Conservation (phyloP, 2,329 filamentous ascomycete genomes). For the Fusarium siculi region DNA sequence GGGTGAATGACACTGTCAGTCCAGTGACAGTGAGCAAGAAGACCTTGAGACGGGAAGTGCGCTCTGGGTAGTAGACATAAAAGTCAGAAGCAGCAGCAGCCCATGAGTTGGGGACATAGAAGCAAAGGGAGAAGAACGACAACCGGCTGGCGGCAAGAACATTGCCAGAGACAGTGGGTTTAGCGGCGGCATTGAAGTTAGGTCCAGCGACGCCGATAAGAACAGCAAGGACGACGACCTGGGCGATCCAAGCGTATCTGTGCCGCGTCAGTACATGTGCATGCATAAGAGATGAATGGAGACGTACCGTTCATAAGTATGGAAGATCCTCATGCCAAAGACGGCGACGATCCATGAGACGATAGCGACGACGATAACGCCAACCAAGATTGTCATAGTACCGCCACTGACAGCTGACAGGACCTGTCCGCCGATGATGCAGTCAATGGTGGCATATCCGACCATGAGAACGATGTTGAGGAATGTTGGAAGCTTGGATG, state of each 20-base stretch:
- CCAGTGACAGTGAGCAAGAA: constrained; percentile 77
- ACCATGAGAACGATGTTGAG: constrained; percentile 69
- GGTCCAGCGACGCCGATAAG: constrained; percentile 72
- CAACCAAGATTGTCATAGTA: constrained; percentile 76
- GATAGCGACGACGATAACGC: constrained; percentile 79
- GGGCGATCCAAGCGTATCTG: constrained; percentile 63
- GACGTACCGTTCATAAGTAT: constrained; percentile 72
- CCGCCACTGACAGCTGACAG: constrained; percentile 75
- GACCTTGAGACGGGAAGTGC: constrained; percentile 67
- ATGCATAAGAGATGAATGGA: not conserved
- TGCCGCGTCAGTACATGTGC: not conserved
- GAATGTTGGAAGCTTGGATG: constrained; percentile 46
- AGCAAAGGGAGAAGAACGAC: constrained; percentile 76
- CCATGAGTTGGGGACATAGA: constrained; percentile 67
- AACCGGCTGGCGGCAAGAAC: constrained; percentile 69
- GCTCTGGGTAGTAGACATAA: constrained; percentile 79
- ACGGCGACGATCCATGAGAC: constrained; percentile 78
- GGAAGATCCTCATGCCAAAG: constrained; percentile 66
- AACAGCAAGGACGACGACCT: constrained; percentile 80
- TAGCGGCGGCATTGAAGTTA: constrained; percentile 72
- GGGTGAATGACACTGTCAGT: constrained; percentile 68
- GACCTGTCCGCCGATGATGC: constrained; percentile 82
- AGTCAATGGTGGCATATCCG: constrained; percentile 82
- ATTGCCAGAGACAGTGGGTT: constrained; percentile 68
- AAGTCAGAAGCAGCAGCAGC: constrained; percentile 81